Evolutionary conservation across 2,329 filamentous ascomycete genomes (phyloP), one percentile per base, ranked within the genome.

Genomic region (Trichocomaceae sp.): DNA sequence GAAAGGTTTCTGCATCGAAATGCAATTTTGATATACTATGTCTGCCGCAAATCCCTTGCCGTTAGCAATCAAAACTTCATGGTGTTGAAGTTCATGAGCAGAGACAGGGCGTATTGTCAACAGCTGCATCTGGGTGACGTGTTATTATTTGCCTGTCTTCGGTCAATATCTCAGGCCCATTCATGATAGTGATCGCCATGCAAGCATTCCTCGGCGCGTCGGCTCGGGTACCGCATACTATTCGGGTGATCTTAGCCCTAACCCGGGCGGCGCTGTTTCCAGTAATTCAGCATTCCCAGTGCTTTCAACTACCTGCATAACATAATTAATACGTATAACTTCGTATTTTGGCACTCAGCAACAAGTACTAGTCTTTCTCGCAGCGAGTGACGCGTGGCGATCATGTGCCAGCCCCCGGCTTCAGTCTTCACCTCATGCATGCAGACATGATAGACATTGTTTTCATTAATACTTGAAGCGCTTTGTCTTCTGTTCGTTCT

Each of bases 71-170:
- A 42, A 42, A 35, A 5, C n/a, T 42, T 22, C 17, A 20, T 8
- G 5, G 17, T 42, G 39, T 17, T 13, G 9, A 42, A 7, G 22
- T 42, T 20, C 10, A 22, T 17, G 17, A 12, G 39, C 17, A 29
- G 41, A 41, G 5, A 35, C 15, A 15, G 17, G 20, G 5, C 23
- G 42, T 20, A 13, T 8, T 12, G 33, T 41, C 46, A 47, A 47
- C 33, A 47, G 20, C 42, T 33, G 51, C 15, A 53, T 53, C 31
- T 31, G 33, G 51, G 47, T 47, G 33, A 31, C 44, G 42, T 20
- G n/a, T 47, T 47, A 41, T 46, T 42, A 41, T 45, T 52, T 52
- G 33, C 51, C 47, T 41, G 13, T n/a, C 17, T 47, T 33, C 44
- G 31, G n/a, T 8, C 23, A 26, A 26, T 33, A 12, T 9, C 8